Base-by-base conservation (phyloP, 2,329 filamentous ascomycete genomes). In the Aspergillus pseudoviridinutans region DNA sequence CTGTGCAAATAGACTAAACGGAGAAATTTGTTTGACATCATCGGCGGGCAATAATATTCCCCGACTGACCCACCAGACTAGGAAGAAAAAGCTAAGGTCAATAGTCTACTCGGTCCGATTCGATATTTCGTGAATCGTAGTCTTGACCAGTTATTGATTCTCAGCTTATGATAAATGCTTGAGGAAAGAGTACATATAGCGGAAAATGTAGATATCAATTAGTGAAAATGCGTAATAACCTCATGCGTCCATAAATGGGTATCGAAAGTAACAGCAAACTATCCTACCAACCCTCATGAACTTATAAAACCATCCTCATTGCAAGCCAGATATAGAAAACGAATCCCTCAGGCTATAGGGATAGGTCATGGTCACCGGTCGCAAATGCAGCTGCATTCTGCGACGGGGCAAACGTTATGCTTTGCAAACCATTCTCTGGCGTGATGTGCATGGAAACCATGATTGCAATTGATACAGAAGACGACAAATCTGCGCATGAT, bases 381-480 rank as follows among this genome's bases (percentile, higher is more conserved):
- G 57, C 74, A 76, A 57, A 76, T 71, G 62, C 74, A 76, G 50
- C 63, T 73, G 58, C 74, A 76, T 50, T 76, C 74, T 5, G 74
- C 69, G 20, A 76, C 74, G 1, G 74, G 73, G 60, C 74, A 76
- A 9, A 75, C 68, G 51, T 68, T 71, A 58, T 76, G 74, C 28
- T 65, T 68, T 46, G 59, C 64, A 56, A 87, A 88, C 85, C 85
- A 88, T 59, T 81, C 79, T 62, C 79, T 73, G 10, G 85, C 85
- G 76, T 87, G 85, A 69, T 84, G 76, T 3, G 82, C 84, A 74
- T 88, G 85, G 63, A 82, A 86, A 0, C 84, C 84, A 74, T 88
- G 85, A 62, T 82, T 82, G 67, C 85, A 88, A 58, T 77, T 80
- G 63, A 84, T 82, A 65, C 85, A 88, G 65, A 87, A 85, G 4